Conservation (phyloP, 2,329 filamentous ascomycete genomes). For the Talaromyces piceae region DNA sequence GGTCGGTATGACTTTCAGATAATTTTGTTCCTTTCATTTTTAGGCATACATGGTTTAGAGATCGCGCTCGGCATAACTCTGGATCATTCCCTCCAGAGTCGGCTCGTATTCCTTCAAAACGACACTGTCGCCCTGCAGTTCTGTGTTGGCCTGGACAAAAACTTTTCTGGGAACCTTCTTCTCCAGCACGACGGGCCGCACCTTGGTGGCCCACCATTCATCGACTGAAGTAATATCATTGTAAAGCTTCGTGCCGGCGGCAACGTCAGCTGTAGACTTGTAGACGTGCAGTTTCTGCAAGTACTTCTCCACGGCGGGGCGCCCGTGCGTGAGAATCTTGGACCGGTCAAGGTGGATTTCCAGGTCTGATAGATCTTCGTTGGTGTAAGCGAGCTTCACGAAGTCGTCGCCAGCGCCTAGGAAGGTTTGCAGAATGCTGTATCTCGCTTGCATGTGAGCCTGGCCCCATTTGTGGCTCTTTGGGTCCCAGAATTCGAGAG, state of each 20-base stretch:
- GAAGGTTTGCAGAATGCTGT: slow-evolving; percentile 71
- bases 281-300: slow-evolving; percentile 88
- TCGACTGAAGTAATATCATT: slow-evolving; percentile 75
- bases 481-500: slow-evolving; percentile 91
- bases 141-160: slow-evolving; percentile 90
- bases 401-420: slow-evolving; percentile 80
- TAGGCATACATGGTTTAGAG: slow-evolving; percentile 21
- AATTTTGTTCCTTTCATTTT: background rate
- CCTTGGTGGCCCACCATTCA: slow-evolving; percentile 74
- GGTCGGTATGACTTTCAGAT: too few species aligned
- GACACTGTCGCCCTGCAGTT: slow-evolving; percentile 62
- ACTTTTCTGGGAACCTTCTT: slow-evolving; percentile 58
- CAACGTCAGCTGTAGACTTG: slow-evolving; percentile 81
- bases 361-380: slow-evolving; percentile 70
- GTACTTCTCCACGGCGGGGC: slow-evolving; percentile 76
- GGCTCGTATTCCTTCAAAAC: slow-evolving; percentile 80
- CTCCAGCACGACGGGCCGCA: slow-evolving; percentile 58
- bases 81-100: slow-evolving; percentile 69
- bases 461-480: slow-evolving; percentile 89
- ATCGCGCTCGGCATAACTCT: slow-evolving; percentile 64
- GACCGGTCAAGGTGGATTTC: slow-evolving; percentile 74
- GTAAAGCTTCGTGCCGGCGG: slow-evolving; percentile 71
- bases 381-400: slow-evolving; percentile 68
- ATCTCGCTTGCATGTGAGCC: slow-evolving; percentile 83
- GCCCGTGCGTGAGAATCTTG: slow-evolving; percentile 78